Evolutionary conservation across 257 asterid species (phyloP), one percentile per base, ranked within the genome.

Genomic region (Solanum pinnatisectum): DNA sequence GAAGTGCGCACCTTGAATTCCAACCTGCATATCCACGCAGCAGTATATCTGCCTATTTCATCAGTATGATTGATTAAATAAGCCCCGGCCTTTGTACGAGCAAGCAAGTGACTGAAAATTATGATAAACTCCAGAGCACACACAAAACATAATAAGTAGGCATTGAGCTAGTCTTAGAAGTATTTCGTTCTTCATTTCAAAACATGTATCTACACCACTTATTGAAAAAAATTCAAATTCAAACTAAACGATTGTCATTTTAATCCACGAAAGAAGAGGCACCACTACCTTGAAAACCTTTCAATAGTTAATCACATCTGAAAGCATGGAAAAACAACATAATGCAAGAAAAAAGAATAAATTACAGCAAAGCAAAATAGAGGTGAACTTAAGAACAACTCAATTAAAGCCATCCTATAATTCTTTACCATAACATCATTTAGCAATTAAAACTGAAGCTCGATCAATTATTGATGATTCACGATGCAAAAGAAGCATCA

Each of bases 1-100:
- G 88, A 87, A 94, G 92, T 46, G 94, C 98, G 16, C 90, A 91
- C 87, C 96, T 90, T 18, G 98, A 92, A 85, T 95, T 96, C 98
- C 98, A 96, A 32, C 95, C 98, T 65, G 84, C 79, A 87, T 95
- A 96, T 83, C 98, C 98, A 77, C 98, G 91, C 90, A 95, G 30
- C 82, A 92, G 23, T 83, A 96, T 84, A 87, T 96, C 98, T 79
- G 98, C 96, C 98, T 96, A 42, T 79, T 79, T 7, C 65, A 44
- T 25, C 16, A 79, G 65, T 8, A 25, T 1, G 11, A 20, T 25
- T 40, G 84, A 25, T 76, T 8, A 78, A 78, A 44, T 79, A 42
- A 78, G 65, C 6, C 37, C 84, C 10, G 25, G 18, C 1, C 4
- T 77, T 42, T 79, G 65, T 79, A 79, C 39, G 44, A 1, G 20